phyloP scores from a whole-genome alignment of 257 asterid genomes.

The Solanum clarkiae region DNA sequence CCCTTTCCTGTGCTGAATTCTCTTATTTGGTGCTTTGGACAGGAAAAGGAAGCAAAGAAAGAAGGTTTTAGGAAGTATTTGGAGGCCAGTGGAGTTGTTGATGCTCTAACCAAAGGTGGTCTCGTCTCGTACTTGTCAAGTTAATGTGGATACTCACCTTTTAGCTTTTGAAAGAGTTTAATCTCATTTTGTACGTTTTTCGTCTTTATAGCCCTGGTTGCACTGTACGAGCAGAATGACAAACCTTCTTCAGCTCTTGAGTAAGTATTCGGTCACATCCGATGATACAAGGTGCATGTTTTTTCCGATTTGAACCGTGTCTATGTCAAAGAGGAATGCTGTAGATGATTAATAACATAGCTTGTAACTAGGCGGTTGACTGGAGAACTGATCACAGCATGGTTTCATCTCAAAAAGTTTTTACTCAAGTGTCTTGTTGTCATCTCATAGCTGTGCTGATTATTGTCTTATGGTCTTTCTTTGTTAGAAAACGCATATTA shows the following conservation, averaged over 20 bases:
- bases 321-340: not conserved
- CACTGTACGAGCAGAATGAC: slow-evolving; percentile 85
- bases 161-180: not conserved
- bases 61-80: slow-evolving; percentile 89
- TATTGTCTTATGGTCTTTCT: not conserved
- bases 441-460: not conserved
- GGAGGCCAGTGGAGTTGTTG: slow-evolving; percentile 86
- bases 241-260: slow-evolving; percentile 87
- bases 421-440: not conserved
- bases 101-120: slow-evolving; percentile 77
- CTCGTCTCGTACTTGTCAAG: not conserved
- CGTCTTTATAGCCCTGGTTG: slow-evolving; percentile 55
- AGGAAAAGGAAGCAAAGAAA: slow-evolving; percentile 96
- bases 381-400: not conserved
- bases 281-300: not conserved
- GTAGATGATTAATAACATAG: not conserved
- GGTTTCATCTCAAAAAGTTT: not conserved
- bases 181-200: not conserved
- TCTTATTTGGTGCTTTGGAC: not conserved
- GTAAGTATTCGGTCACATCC: slow-evolving; percentile 30
- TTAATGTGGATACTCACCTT: not conserved
- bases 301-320: not conserved
- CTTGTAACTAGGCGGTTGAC: not conserved
- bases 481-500: not conserved
- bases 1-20: not conserved